Evolutionary conservation across 768 basidiomycete genomes (phyloP), one percentile per base, ranked within the genome.

Genomic region (Sarcodon aspratus): DNA sequence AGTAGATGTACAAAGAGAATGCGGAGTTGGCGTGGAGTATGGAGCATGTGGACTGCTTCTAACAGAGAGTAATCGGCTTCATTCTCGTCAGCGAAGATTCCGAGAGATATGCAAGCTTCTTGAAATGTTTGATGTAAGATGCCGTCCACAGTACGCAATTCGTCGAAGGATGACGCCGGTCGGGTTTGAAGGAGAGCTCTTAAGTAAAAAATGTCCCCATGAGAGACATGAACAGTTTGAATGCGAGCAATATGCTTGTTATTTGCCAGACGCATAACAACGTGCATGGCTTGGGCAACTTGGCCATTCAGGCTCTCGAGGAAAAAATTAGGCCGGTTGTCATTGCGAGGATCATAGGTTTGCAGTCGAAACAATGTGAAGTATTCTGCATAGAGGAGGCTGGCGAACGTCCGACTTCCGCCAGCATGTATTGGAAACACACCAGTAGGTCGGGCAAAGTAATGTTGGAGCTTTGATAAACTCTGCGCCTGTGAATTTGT

Each of bases 1-100:
- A 71, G 49, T 3, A 72, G 51, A 45, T 69, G 61, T n/a, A 64
- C 60, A 54, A 73, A 69, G 2, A 72, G 62, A 31, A 63, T 45
- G 1, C 66, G 65, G 0, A 74, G 57, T 50, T 73, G 68, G 2
- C 49, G 45, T 0, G 69, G 71, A 0, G 69, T 67, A 5, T 54
- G 47, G 3, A 66, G 54, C 3, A 50, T 50, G 7, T 56, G 44
- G 0, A 72, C 50, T 1, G 65, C 69, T 45, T 74, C 70, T 3
- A 49, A 32, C 12, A 74, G 54, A 0, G 70, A 63, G 48, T 55
- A 58, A 6, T 57, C 51, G 0, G 50, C 64, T 49, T 63, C 59
- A 27, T 60, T 56, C 0, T 58, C 46, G 36, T 61, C 52, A 5
- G 50, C 54, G 33, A 62, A 58, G 3, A 63, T 47, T 3, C 61